phyloP scores from a whole-genome alignment of 768 basidiomycete species.

The Leucosporidium scottii region DNA sequence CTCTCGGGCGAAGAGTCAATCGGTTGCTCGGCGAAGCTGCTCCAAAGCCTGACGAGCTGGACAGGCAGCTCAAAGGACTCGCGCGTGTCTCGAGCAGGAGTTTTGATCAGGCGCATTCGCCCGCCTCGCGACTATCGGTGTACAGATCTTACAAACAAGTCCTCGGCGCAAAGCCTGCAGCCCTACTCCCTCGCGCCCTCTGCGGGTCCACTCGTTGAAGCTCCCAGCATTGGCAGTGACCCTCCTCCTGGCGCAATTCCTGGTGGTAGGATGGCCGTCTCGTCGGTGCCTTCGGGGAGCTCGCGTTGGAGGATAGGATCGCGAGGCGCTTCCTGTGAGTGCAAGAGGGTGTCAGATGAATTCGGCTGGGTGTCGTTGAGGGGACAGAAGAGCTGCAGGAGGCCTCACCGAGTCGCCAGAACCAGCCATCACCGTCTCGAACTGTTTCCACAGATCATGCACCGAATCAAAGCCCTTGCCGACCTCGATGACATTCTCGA shows the following conservation, averaged over 20 bases:
- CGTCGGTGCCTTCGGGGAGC: slow-evolving; percentile 1
- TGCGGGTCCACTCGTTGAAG: too few relatives aligned
- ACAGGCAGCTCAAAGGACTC: too few relatives aligned
- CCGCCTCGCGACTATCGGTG: too few relatives aligned
- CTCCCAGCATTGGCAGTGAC: too few relatives aligned
- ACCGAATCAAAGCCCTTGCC: slow-evolving; percentile 24
- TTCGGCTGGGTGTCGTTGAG: not conserved
- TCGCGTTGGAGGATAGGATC: not conserved
- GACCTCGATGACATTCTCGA: slow-evolving; percentile 23
- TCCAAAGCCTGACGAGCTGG: too few relatives aligned
- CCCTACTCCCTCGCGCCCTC: too few relatives aligned
- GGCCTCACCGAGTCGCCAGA: not conserved
- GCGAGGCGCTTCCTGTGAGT: not conserved
- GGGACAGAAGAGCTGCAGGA: not conserved
- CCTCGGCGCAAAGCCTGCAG: too few relatives aligned
- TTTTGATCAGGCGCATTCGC: too few relatives aligned
- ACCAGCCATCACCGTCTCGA: slow-evolving; percentile 18
- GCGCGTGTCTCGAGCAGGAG: too few relatives aligned
- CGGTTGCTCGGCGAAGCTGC: too few relatives aligned
- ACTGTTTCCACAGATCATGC: slow-evolving; percentile 24
- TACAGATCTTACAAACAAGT: too few relatives aligned
- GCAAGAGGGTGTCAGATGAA: not conserved
- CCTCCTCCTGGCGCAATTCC: slow-evolving; percentile 7
- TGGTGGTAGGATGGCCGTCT: not conserved
- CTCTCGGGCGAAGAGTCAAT: too few relatives aligned